phyloP scores from a whole-genome alignment of 1,284 basidiomycete species.

The Psilocybe mexicana region DNA sequence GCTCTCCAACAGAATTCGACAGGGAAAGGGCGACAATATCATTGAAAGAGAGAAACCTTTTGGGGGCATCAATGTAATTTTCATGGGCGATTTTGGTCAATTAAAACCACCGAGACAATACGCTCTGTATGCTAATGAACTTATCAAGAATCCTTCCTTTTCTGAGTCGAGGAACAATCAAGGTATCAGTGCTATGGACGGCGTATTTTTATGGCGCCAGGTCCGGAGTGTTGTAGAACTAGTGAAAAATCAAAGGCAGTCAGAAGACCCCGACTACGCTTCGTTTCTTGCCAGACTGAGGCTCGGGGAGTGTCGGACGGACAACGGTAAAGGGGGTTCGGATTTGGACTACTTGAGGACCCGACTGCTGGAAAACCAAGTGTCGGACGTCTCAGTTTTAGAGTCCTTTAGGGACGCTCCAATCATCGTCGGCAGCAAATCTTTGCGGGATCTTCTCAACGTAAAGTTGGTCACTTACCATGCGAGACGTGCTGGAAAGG shows the following conservation, averaged over 20 bases:
- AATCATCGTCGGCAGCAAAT: slow-evolving; percentile 14
- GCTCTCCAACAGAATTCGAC: slow-evolving; percentile 5
- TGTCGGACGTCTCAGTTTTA: not conserved
- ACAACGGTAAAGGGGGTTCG: not conserved
- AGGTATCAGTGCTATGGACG: slow-evolving; percentile 7
- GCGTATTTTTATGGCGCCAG: slow-evolving; percentile 13
- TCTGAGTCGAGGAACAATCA: not conserved
- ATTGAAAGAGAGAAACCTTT: not conserved
- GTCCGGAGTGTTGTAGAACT: slow-evolving; percentile 10
- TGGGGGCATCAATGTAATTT: slow-evolving; percentile 17
- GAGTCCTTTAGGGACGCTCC: slow-evolving; percentile 8
- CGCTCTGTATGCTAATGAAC: slow-evolving; percentile 5
- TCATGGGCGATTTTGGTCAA: slow-evolving; percentile 15
- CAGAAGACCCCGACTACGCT: slow-evolving; percentile 4
- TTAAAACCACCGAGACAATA: slow-evolving; percentile 12
- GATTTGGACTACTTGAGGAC: slow-evolving; percentile 2
- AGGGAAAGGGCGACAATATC: slow-evolving; percentile 11
- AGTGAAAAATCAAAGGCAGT: slow-evolving; percentile 11
- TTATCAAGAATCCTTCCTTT: slow-evolving; percentile 9
- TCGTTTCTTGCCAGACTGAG: slow-evolving; percentile 6
- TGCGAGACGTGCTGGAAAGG: not conserved
- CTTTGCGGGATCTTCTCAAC: slow-evolving; percentile 12
- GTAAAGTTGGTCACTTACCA: slow-evolving; percentile 8
- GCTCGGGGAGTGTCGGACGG: not conserved
- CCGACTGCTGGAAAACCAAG: slow-evolving; percentile 1